phyloP scores from a whole-genome alignment of 2,329 filamentous ascomycete genomes.

The Cladorrhinum sp. region DNA sequence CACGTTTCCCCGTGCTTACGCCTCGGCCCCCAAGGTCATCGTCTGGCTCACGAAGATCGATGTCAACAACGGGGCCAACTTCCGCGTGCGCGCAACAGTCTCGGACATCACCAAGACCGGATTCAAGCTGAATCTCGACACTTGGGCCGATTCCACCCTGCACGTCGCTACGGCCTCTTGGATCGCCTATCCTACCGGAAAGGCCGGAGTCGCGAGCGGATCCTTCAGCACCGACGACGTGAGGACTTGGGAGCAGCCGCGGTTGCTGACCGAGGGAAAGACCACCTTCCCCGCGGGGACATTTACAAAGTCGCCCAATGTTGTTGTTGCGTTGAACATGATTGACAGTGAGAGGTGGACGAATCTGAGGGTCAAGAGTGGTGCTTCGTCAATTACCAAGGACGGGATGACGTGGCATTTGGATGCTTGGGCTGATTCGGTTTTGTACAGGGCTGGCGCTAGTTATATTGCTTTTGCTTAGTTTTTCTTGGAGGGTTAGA shows the following conservation, averaged over 20 bases:
- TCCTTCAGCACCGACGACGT: constrained; percentile 6
- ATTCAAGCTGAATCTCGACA: neutral
- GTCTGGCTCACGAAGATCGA: constrained; percentile 1
- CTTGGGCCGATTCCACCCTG: neutral
- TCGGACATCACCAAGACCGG: neutral
- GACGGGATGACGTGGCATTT: neutral
- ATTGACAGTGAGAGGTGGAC: neutral
- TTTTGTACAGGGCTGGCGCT: neutral
- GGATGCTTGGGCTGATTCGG: neutral
- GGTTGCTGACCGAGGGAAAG: neutral
- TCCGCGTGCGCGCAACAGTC: neutral
- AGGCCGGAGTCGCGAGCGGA: neutral
- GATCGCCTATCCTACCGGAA: neutral
- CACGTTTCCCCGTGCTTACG: neutral
- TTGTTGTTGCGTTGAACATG: neutral
- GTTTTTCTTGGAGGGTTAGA: too few species aligned
- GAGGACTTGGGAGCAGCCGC: neutral
- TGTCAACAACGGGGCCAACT: neutral
- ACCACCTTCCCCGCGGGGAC: neutral
- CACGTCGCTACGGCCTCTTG: neutral
- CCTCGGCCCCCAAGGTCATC: neutral
- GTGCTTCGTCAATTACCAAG: neutral
- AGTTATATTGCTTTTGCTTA: neutral
- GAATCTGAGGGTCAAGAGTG: neutral
- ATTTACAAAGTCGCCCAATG: neutral